Conservation (phyloP, 805 yeast species). For the Cyberlindnera lachancei region DNA sequence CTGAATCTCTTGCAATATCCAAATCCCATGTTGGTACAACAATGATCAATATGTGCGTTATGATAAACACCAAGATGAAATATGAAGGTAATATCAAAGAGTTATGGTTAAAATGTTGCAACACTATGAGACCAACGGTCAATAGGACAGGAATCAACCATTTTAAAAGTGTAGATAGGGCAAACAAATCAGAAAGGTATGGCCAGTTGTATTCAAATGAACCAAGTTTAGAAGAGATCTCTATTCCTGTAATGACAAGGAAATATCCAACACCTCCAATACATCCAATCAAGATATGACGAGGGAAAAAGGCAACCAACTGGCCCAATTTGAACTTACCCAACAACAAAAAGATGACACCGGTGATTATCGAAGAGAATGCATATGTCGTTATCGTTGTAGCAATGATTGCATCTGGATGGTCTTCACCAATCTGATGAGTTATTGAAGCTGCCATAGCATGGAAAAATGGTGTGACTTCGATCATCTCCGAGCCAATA, state of each 20-base stretch:
- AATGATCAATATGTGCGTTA: slow-evolving; percentile 64
- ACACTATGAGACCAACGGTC: slow-evolving; percentile 49
- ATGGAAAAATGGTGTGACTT: slow-evolving; percentile 97
- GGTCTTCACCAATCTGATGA: slow-evolving; percentile 42
- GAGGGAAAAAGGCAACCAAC: slow-evolving; percentile 89
- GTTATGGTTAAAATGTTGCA: slow-evolving; percentile 56
- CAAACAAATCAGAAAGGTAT: slow-evolving; percentile 43
- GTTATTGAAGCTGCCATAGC: slow-evolving; percentile 79
- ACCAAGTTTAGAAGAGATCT: slow-evolving; percentile 77
- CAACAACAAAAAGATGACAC: slow-evolving; percentile 64
- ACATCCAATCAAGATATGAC: slow-evolving; percentile 94
- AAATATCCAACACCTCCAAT: slow-evolving; percentile 98
- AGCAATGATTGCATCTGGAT: slow-evolving; percentile 53
- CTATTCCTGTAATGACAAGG: slow-evolving; percentile 81
- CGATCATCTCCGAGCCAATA: slow-evolving; percentile 98
- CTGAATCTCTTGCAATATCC: slow-evolving; percentile 52
- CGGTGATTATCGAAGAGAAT: slow-evolving; percentile 77
- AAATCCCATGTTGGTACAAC: slow-evolving; percentile 61
- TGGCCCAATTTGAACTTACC: slow-evolving; percentile 81
- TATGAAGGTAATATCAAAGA: slow-evolving; percentile 76
- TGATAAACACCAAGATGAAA: slow-evolving; percentile 61
- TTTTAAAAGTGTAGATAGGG: slow-evolving; percentile 40
- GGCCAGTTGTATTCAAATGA: slow-evolving; percentile 56
- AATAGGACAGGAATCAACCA: slow-evolving; percentile 68
- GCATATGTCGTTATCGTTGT: slow-evolving; percentile 87